Base-by-base conservation (phyloP, 139 green algal species). In the Trebouxia sp. region DNA sequence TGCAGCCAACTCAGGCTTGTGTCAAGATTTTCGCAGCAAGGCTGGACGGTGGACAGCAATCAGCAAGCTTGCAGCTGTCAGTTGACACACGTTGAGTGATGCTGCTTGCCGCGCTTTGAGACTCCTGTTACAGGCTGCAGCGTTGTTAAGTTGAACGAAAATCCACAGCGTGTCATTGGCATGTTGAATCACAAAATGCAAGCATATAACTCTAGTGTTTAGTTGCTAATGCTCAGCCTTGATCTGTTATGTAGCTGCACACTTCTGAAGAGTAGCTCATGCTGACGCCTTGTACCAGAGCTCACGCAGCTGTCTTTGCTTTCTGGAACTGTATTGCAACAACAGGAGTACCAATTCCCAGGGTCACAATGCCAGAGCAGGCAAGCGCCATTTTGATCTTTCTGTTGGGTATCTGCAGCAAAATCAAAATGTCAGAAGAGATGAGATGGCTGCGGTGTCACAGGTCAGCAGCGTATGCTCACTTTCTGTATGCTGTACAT, bases 401-500 rank as follows among this genome's bases (percentile, higher is more conserved):
- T 39, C 39, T 75, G 22, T 75, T 26, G 17, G 55, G 45, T 39
- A 82, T 82, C 43, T 62, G 72, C 43, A 77, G 26, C 22, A 11
- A 53, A 9, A 24, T n/a, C 12, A 45, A 69, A 69, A n/a, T 10
- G 17, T 69, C 3, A 35, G 26, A 10, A 37, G 11, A 69, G 17
- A 37, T 69, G 17, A 17, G 12, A n/a, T n/a, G n/a, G n/a, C n/a
- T n/a, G n/a, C n/a, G n/a, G n/a, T n/a, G n/a, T n/a, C n/a, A n/a
- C n/a, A n/a, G n/a, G n/a, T n/a, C n/a, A n/a, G n/a, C n/a, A n/a
- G n/a, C n/a, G n/a, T n/a, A n/a, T n/a, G n/a, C n/a, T n/a, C n/a
- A 77, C 67, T 30, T 80, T 80, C 32, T 32, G 42, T 20, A 58
- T 42, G 28, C 69, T 53, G 28, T 82, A 82, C 77, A 82, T 82